Evolutionary conservation across 164 flowering plant genomes (phyloP).

Genomic region (Brasenia schreberi): DNA sequence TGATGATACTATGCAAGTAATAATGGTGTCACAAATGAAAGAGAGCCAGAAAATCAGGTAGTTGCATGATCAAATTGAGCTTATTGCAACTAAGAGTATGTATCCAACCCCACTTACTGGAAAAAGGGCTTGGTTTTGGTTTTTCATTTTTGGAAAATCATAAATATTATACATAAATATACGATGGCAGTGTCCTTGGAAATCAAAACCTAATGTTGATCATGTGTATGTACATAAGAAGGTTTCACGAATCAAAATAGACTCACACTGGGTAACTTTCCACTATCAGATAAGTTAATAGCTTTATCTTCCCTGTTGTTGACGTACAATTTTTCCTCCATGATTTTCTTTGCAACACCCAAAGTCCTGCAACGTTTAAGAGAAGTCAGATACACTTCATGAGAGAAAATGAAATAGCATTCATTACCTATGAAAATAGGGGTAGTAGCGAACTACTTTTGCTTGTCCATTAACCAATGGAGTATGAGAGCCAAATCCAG

Average conservation of each 20-base stretch:
- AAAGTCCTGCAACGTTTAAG: slow-evolving; percentile 38
- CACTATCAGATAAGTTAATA: slow-evolving; percentile 47
- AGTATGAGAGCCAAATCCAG: slow-evolving; percentile 96
- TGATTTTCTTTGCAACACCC: slow-evolving; percentile 45
- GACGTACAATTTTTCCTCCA: slow-evolving; percentile 47
- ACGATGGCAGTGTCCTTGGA: too few relatives aligned
- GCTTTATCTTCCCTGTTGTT: slow-evolving; percentile 39
- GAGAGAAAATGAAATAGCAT: slow-evolving; percentile 1
- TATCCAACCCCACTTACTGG: too few relatives aligned
- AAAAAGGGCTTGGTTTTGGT: too few relatives aligned
- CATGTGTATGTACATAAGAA: neutral
- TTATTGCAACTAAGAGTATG: too few relatives aligned
- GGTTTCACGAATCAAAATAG: neutral
- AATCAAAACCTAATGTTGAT: too few relatives aligned
- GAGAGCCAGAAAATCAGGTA: too few relatives aligned
- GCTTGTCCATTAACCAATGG: slow-evolving; percentile 90
- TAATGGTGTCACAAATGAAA: too few relatives aligned
- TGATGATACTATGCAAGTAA: too few relatives aligned
- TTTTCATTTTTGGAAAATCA: too few relatives aligned
- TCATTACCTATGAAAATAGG: slow-evolving; percentile 63
- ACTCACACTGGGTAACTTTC: slow-evolving; percentile 62
- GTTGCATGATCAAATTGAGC: too few relatives aligned
- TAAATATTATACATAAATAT: too few relatives aligned
- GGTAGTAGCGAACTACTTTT: slow-evolving; percentile 76
- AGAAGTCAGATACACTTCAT: neutral